These are phyloP conservation scores for Hygrocybe punicea DNA, from an alignment of 768 basidiomycete species.

Conservation along the genomic window DNA sequence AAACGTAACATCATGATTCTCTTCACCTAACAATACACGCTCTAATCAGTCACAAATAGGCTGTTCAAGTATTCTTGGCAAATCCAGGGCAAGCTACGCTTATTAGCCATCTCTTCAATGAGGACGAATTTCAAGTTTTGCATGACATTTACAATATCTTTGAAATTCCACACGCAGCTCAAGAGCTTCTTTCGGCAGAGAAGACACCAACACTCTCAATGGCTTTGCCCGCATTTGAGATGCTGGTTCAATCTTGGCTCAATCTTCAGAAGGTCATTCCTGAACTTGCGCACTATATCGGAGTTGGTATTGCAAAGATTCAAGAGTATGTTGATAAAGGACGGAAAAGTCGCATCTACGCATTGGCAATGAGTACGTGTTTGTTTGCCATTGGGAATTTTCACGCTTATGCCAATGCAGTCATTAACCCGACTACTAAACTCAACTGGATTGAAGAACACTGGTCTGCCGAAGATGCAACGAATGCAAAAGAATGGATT, in stretches of 20 bases:
- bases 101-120: conserved; percentile 9
- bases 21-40: too few relatives aligned
- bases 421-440: too few relatives aligned
- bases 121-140: conserved; percentile 17
- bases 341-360: conserved; percentile 26
- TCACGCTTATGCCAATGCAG: too few relatives aligned
- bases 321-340: conserved; percentile 28
- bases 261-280: conserved; percentile 17
- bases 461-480: too few relatives aligned
- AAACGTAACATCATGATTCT: too few relatives aligned
- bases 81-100: conserved; percentile 17
- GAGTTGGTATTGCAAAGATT: conserved; percentile 28
- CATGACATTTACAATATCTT: conserved; percentile 30
- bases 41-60: conserved; percentile 15
- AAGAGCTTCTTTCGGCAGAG: conserved; percentile 35
- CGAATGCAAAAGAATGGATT: too few relatives aligned
- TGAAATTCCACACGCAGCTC: conserved; percentile 26
- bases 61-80: conserved; percentile 16
- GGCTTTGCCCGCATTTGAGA: conserved; percentile 33
- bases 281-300: conserved; percentile 25
- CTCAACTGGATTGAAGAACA: too few relatives aligned
- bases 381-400: too few relatives aligned
- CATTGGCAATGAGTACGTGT: conserved; percentile 31
- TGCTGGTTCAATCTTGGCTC: conserved; percentile 20
- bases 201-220: conserved; percentile 33